phyloP scores from a whole-genome alignment of 164 flowering plant species.

The Liriodendron chinense region DNA sequence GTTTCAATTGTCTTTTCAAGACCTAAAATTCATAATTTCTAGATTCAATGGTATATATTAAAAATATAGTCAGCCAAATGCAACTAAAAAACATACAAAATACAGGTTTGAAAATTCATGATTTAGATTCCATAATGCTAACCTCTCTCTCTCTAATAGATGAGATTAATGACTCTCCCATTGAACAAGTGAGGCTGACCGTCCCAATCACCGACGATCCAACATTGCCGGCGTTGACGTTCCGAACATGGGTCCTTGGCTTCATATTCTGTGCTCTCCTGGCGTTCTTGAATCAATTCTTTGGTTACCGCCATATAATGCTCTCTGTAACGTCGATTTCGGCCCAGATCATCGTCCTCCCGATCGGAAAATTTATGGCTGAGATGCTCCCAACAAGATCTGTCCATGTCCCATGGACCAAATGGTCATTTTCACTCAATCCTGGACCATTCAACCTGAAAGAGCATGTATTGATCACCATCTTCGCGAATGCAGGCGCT shows the following conservation, averaged over 20 bases:
- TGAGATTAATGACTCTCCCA: conserved; percentile 12
- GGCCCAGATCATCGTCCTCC: conserved; percentile 15
- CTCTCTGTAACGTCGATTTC: conserved; percentile 8
- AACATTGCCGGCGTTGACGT: conserved; percentile 11
- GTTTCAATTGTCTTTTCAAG: too few species aligned
- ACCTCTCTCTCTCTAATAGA: background rate
- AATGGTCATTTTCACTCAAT: conserved; percentile 33
- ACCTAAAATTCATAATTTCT: too few species aligned
- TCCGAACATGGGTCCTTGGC: conserved; percentile 17
- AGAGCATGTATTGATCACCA: conserved; percentile 22
- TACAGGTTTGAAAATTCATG: too few species aligned
- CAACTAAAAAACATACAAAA: too few species aligned
- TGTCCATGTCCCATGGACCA: conserved; percentile 31
- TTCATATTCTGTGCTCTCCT: conserved; percentile 1
- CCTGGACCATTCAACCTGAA: conserved; percentile 19
- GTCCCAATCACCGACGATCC: conserved; percentile 15
- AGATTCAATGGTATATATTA: too few species aligned
- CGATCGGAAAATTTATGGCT: conserved; percentile 61
- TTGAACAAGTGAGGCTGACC: conserved; percentile 12
- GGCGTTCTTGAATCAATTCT: conserved; percentile 8
- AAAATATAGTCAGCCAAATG: too few species aligned
- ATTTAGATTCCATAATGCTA: background rate
- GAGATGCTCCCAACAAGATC: conserved; percentile 36
- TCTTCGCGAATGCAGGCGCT: conserved; percentile 20
- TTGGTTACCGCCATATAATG: conserved; percentile 2